Evolutionary conservation across 1,139 yeast species (phyloP).

Genomic region (Petasospora rhodanensis): DNA sequence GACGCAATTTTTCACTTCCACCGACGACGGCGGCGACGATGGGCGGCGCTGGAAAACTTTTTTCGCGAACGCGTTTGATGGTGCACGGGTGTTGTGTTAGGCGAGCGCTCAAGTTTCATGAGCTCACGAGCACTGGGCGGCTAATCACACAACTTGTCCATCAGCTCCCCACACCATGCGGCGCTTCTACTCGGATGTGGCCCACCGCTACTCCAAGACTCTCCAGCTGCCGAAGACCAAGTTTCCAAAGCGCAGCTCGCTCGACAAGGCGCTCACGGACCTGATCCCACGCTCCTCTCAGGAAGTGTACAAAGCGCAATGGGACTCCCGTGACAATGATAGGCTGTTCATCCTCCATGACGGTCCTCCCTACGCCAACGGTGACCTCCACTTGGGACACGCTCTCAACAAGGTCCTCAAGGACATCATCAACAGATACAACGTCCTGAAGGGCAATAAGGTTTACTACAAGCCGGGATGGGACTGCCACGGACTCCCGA

Average conservation of each 20-base stretch:
- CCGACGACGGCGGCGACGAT: too few relatives aligned
- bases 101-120: too few relatives aligned
- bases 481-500: slow-evolving; percentile 99
- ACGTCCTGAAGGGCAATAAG: slow-evolving; percentile 56
- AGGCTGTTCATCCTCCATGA: slow-evolving; percentile 81
- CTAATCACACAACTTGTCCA: too few relatives aligned
- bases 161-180: too few relatives aligned
- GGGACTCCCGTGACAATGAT: slow-evolving; percentile 26
- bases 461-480: slow-evolving; percentile 87
- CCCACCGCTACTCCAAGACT: slow-evolving; percentile 24
- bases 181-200: slow-evolving; percentile 18
- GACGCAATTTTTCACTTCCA: slow-evolving; percentile 2
- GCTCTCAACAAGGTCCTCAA: slow-evolving; percentile 85
- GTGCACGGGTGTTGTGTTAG: slow-evolving; percentile 7
- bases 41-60: slow-evolving; percentile 7
- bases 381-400: slow-evolving; percentile 90
- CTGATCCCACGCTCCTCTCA: slow-evolving; percentile 35
- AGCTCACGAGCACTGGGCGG: too few relatives aligned
- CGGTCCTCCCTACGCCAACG: slow-evolving; percentile 99
- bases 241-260: slow-evolving; percentile 46
- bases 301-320: slow-evolving; percentile 30
- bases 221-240: slow-evolving; percentile 44
- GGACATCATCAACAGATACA: slow-evolving; percentile 75
- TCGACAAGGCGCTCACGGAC: slow-evolving; percentile 28
- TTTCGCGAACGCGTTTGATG: slow-evolving; percentile 1